phyloP scores from a whole-genome alignment of 331 rosid genomes.

The Rosa hybrid region DNA sequence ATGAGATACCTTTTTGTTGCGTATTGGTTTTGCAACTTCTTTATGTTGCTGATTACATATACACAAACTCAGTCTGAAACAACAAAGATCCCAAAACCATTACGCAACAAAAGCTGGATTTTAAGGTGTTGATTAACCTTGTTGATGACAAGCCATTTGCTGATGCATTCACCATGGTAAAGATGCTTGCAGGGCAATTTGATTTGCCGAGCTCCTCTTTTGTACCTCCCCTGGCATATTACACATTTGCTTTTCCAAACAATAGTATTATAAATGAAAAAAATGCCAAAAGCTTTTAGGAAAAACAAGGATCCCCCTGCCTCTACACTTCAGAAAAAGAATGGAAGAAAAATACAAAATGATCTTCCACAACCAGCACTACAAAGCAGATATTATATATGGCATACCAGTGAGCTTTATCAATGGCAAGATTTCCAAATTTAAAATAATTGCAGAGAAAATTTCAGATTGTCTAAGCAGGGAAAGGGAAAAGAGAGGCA shows the following conservation, averaged over 20 bases:
- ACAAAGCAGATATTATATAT: neutral
- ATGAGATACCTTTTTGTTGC: no score
- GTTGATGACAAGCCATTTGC: conserved; percentile 93
- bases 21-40: no score
- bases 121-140: conserved; percentile 47
- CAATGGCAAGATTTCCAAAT: neutral
- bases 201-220: conserved; percentile 79
- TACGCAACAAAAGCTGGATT: neutral
- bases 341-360: neutral
- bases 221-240: conserved; percentile 87
- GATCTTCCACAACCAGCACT: neutral
- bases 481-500: neutral
- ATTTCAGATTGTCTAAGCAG: neutral
- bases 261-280: neutral
- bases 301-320: neutral
- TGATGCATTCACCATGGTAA: conserved; percentile 81
- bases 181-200: conserved; percentile 90
- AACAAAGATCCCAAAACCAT: no score
- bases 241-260: conserved; percentile 59
- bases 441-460: neutral
- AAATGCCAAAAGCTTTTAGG: neutral
- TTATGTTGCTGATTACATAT: no score
- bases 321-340: neutral
- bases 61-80: no score
- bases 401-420: neutral